A percentile compares a stretch with the other conserved stretches of the same genome.
Evolutionary conservation across 805 yeast species (phyloP).

Genomic region (Barnettozyma pratensis): DNA sequence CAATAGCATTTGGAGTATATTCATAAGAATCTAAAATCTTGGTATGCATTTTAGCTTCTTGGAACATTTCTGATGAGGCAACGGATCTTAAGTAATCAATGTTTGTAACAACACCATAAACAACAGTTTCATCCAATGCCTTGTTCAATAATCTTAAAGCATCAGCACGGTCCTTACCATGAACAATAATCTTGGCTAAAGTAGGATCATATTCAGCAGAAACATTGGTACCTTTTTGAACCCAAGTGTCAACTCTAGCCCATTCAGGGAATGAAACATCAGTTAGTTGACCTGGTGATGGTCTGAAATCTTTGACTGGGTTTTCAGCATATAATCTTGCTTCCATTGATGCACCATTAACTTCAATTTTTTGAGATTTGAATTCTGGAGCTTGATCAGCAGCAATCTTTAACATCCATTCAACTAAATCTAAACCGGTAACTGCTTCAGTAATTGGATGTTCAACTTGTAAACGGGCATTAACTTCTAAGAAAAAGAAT

Average conservation of each 20-base stretch:
- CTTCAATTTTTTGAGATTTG: conserved; percentile 42
- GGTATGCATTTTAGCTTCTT: conserved; percentile 77
- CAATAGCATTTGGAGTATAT: conserved; percentile 80
- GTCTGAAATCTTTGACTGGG: conserved; percentile 91
- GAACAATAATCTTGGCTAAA: conserved; percentile 92
- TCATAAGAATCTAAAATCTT: conserved; percentile 79
- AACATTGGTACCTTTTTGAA: conserved; percentile 75
- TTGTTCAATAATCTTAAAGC: conserved; percentile 71
- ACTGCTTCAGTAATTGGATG: conserved; percentile 96
- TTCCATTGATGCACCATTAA: conserved; percentile 91
- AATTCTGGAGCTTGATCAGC: conserved; percentile 87
- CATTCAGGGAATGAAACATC: conserved; percentile 81
- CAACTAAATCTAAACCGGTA: conserved; percentile 91
- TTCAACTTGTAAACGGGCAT: conserved; percentile 95
- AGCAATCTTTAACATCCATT: conserved; percentile 94
- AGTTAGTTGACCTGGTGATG: conserved; percentile 92
- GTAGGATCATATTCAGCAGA: conserved; percentile 97
- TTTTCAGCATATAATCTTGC: conserved; percentile 96
- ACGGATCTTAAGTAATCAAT: conserved; percentile 84
- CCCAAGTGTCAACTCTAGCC: conserved; percentile 97
- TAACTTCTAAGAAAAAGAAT: conserved; percentile 92
- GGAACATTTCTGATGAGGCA: conserved; percentile 81
- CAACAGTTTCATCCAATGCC: conserved; percentile 82
- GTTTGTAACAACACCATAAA: conserved; percentile 86
- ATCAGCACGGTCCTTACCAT: conserved; percentile 83